Evolutionary conservation across 495 filamentous ascomycete genomes (phyloP), one percentile per base, ranked within the genome.

Genomic region (Penicillium canariense): DNA sequence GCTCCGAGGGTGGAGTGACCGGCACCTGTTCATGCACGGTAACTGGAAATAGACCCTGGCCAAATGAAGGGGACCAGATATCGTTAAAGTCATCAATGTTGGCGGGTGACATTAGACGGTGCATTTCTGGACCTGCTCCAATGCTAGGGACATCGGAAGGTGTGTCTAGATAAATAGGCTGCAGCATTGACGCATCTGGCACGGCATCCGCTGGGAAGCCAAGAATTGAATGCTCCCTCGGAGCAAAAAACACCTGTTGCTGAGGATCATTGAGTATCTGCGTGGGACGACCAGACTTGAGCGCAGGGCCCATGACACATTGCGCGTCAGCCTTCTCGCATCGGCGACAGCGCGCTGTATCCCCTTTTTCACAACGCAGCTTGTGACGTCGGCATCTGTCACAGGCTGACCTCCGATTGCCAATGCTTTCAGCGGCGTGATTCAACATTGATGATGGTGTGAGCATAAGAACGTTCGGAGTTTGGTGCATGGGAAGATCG

Each of bases 361-460:
- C 14, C 14, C 48, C 48, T 18, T 26, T 34, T 23, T 50, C 48
- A 18, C 48, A 50, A 8, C 48, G 48, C 12, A 50, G 48, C 15
- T 50, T 50, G 48, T 50, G 48, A 14, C 34, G 31, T 15, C 48
- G 35, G n/a, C 48, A 50, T 23, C 48, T 31, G 25, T 50, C 48
- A 36, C 48, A 50, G 11, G 48, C 48, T 4, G 48, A 50, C 10
- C 48, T 31, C 15, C 34, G 31, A 23, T 50, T 50, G 14, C 48
- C 48, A 12, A 50, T 10, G 12, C 10, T 40, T 18, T 38, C 34
- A 8, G 34, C 3, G 15, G 34, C 18, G 18, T 38, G 34, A 18
- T 18, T 38, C 34, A 38, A 17, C 34, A 38, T 38, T n/a, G 34
- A 18, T 18, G 2, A 38, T 18, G 15, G 4, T 9, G 4, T n/a